Percentiles rank a stretch among this genome's conserved stretches.
These are phyloP conservation scores for Rhizopogon rudus DNA, from an alignment of 768 basidiomycete species.

Conservation along the genomic window DNA sequence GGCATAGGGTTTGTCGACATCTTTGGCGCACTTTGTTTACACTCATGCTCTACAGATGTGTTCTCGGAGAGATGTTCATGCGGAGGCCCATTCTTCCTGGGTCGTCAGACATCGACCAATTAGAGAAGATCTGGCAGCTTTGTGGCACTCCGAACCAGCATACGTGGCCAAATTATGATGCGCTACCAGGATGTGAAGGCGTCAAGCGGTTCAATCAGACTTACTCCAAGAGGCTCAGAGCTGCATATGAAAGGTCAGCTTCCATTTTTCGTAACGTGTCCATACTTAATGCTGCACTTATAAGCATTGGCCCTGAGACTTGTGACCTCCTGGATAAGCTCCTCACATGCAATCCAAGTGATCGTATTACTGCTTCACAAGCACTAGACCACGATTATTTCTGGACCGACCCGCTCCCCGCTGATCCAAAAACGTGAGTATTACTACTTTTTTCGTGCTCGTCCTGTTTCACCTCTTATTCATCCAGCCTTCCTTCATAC, in stretches of 20 bases:
- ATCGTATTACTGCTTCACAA: conserved; percentile 78
- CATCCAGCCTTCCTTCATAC: conserved; percentile 60
- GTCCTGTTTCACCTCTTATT: neutral
- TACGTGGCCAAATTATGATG: conserved; percentile 74
- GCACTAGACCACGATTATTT: conserved; percentile 94
- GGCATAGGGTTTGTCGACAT: conserved; percentile 73
- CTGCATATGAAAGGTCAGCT: conserved; percentile 56
- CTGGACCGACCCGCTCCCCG: conserved; percentile 86
- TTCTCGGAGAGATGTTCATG: conserved; percentile 95
- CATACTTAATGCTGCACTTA: conserved; percentile 3
- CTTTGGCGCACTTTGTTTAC: neutral
- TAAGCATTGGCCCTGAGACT: conserved; percentile 67
- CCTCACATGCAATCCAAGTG: conserved; percentile 75
- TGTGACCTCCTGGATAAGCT: conserved; percentile 80
- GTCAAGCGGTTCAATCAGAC: conserved; percentile 54
- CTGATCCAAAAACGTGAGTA: conserved; percentile 74
- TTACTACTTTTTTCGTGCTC: neutral
- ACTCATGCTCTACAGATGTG: conserved; percentile 52
- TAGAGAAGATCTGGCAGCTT: conserved; percentile 84
- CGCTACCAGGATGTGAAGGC: conserved; percentile 75
- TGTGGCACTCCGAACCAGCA: conserved; percentile 86
- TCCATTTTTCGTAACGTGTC: neutral
- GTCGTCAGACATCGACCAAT: conserved; percentile 84
- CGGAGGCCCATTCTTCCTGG: conserved; percentile 85
- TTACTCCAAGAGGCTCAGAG: conserved; percentile 50